Evolutionary conservation across 2,329 filamentous ascomycete species (phyloP), one percentile per base, ranked within the genome.

Genomic region (Sordariomycetes sp.): DNA sequence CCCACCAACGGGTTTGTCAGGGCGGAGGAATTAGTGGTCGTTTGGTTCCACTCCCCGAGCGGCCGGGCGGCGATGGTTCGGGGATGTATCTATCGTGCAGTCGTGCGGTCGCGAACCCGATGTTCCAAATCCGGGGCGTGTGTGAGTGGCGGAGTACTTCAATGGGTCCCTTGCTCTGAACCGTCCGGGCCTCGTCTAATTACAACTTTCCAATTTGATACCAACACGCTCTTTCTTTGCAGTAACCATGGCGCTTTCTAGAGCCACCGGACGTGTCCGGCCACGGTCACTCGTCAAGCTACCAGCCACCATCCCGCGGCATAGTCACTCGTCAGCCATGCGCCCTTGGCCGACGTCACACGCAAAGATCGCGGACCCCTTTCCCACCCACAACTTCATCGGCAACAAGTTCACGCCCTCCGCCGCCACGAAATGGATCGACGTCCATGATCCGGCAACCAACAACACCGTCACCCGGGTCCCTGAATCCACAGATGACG

Each of bases 391-490:
- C 32, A 91, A 88, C 76, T 94, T 94, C 71, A 70, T 94, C 64
- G 82, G 94, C 77, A 94, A 94, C 75, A 74, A 87, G 70, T 91
- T 93, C 69, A 75, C 85, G 57, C 73, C 79, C 54, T 92, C 88
- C 20, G 73, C 79, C 66, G 78, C 89, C 32, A 80, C 83, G 60
- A 77, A 86, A 74, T 90, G 85, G 79, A 90, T 93, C 69, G 87
- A 92, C 66, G 76, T 94, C 63, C 77, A 89, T 72, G 89, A 94
- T 72, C 89, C 89, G 20, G 89, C 89, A 54, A 93, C 89, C 65
- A 93, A 92, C 77, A 88, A 91, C 73, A 80, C 93, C 63, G 85
- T 94, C 62, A 93, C 89, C 14, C 83, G 89, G 55, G 89, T 93
- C 32, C 89, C 89, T n/a, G 88, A 93, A 75, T 89, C 85, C 73